These are phyloP conservation scores for Cardamine occulta DNA, from an alignment of 345 rosid genomes.

Conservation along the genomic window DNA sequence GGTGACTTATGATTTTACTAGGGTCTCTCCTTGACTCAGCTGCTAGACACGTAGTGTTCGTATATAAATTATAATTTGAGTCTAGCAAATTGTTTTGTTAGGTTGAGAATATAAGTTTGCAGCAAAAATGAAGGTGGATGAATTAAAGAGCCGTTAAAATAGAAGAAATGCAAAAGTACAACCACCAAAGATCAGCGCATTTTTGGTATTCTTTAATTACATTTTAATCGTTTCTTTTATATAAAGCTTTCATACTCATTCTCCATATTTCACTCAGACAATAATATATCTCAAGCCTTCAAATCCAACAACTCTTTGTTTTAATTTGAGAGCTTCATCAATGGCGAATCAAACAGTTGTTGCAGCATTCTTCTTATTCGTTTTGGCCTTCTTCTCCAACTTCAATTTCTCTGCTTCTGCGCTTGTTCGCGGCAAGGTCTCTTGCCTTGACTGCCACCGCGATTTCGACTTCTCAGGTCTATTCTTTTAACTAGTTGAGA, in stretches of 20 bases:
- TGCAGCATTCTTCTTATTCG: slow-evolving; percentile 32
- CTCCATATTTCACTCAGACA: slow-evolving; percentile 24
- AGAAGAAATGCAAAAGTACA: slow-evolving; percentile 32
- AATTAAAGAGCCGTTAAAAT: slow-evolving; percentile 41
- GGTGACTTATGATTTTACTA: background rate
- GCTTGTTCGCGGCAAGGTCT: slow-evolving; percentile 34
- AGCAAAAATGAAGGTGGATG: slow-evolving; percentile 15
- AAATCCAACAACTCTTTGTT: slow-evolving; percentile 17
- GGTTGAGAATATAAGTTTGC: slow-evolving; percentile 16
- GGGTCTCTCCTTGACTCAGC: background rate
- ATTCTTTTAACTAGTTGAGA: slow-evolving; percentile 3
- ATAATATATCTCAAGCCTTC: slow-evolving; percentile 17
- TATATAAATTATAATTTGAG: slow-evolving; percentile 3
- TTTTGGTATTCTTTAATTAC: slow-evolving; percentile 27
- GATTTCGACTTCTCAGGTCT: slow-evolving; percentile 45
- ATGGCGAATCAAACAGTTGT: slow-evolving; percentile 31
- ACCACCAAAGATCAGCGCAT: slow-evolving; percentile 34
- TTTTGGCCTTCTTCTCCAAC: slow-evolving; percentile 34
- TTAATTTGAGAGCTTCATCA: slow-evolving; percentile 11
- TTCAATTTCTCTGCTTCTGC: slow-evolving; percentile 31
- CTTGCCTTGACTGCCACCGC: slow-evolving; percentile 42
- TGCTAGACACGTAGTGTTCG: background rate
- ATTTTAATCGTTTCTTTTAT: slow-evolving; percentile 1
- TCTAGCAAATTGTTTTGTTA: background rate
- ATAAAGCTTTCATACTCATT: slow-evolving; percentile 14